These are phyloP conservation scores for Symbiodinium pilosum DNA, from an alignment of 73 alveolate genomes.

Conservation along the genomic window DNA sequence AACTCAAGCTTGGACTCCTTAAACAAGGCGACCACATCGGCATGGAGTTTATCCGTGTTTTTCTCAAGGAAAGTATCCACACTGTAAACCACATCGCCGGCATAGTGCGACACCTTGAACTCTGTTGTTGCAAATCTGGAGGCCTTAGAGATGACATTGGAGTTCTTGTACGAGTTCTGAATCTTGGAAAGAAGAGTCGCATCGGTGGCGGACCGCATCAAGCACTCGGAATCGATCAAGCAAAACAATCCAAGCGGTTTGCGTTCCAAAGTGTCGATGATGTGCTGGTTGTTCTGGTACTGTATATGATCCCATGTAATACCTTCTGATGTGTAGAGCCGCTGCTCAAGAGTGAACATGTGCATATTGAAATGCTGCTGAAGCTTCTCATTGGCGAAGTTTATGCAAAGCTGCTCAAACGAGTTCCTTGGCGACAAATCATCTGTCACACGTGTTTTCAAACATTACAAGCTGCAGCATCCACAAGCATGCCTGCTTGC, in stretches of 20 bases:
- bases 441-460: too few relatives aligned
- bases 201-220: conserved; percentile 96
- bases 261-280: conserved; percentile 97
- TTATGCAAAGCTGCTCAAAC: conserved; percentile 99
- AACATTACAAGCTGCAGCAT: too few relatives aligned
- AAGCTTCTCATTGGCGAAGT: conserved; percentile 99
- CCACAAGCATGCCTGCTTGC: too few relatives aligned
- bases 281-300: conserved; percentile 97
- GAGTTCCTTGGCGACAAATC: conserved; percentile 95
- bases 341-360: conserved; percentile 95
- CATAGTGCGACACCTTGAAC: conserved; percentile 97
- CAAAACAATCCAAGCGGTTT: conserved; percentile 96
- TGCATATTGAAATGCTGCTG: conserved; percentile 98
- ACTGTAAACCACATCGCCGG: conserved; percentile 96
- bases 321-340: conserved; percentile 70
- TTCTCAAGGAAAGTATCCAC: conserved; percentile 84
- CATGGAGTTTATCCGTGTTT: conserved; percentile 78
- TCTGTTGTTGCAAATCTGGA: conserved; percentile 91
- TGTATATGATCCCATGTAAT: conserved; percentile 78
- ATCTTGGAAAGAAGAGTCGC: conserved; percentile 96
- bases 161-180: conserved; percentile 31
- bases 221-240: conserved; percentile 96
- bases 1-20: conserved; percentile 68
- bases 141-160: conserved; percentile 73
- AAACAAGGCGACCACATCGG: conserved; percentile 74